Conservation (phyloP, 2,329 filamentous ascomycete species). For the Dothideomycetes sp. region DNA sequence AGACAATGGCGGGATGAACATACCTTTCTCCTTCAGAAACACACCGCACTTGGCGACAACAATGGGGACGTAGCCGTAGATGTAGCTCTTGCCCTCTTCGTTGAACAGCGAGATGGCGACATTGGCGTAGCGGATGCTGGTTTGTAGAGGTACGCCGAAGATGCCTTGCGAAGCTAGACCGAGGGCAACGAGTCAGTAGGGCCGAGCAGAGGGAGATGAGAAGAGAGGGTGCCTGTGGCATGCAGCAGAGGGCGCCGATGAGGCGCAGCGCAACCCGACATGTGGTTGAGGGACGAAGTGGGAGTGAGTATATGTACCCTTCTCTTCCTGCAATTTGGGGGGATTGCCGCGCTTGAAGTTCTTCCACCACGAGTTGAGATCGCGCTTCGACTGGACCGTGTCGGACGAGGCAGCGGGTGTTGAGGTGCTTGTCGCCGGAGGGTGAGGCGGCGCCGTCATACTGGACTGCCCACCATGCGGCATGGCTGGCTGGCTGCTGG, state of each 20-base stretch:
- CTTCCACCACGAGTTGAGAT: constrained; percentile 96
- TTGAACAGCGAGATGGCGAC: constrained; percentile 95
- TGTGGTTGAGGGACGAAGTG: neutral
- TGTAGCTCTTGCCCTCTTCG: constrained; percentile 86
- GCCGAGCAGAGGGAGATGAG: neutral
- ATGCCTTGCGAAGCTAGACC: constrained; percentile 56
- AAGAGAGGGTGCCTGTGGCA: too few relatives aligned
- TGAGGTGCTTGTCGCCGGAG: constrained; percentile 17
- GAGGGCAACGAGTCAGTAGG: constrained; percentile 10
- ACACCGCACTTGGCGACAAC: constrained; percentile 98
- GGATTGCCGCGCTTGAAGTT: constrained; percentile 64
- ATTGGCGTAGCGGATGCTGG: constrained; percentile 95
- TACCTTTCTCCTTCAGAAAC: constrained; percentile 95
- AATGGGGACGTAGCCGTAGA: constrained; percentile 97
- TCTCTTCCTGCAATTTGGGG: constrained; percentile 52
- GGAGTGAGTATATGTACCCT: constrained; percentile 40
- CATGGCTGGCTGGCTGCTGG: constrained; percentile 24
- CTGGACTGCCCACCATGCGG: constrained; percentile 25
- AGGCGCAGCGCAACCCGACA: neutral
- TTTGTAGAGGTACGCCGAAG: constrained; percentile 84
- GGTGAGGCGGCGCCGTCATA: constrained; percentile 8
- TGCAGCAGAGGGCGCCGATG: neutral
- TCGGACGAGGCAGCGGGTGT: constrained; percentile 38
- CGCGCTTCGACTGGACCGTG: constrained; percentile 74
- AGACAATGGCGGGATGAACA: neutral